A percentile compares a stretch with the other conserved stretches of the same genome.
These are phyloP conservation scores for Aspergillus mulundensis DNA, from an alignment of 495 filamentous ascomycete species.

Conservation along the genomic window DNA sequence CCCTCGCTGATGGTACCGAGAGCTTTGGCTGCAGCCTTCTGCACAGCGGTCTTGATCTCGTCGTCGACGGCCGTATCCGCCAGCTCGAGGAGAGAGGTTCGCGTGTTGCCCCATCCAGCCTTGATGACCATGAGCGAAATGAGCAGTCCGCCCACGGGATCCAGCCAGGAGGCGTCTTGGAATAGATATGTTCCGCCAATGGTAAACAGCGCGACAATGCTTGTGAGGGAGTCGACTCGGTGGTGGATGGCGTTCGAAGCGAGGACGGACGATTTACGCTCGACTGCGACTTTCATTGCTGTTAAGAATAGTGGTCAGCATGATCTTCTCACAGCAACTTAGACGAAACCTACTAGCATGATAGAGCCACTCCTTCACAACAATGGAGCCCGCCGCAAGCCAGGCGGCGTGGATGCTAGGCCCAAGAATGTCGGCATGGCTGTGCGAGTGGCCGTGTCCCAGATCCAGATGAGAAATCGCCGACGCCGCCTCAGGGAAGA, in stretches of 20 bases:
- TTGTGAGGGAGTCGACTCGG: constrained; percentile 90
- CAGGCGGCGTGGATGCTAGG: constrained; percentile 92
- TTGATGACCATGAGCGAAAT: constrained; percentile 91
- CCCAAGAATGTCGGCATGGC: constrained; percentile 55
- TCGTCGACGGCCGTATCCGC: constrained; percentile 84
- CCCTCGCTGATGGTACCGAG: constrained; percentile 42
- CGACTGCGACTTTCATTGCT: constrained; percentile 96
- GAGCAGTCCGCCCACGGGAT: constrained; percentile 88
- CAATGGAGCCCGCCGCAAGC: constrained; percentile 87
- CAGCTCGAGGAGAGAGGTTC: constrained; percentile 75
- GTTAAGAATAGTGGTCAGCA: constrained; percentile 14
- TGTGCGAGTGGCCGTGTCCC: constrained; percentile 58
- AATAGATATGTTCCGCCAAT: constrained; percentile 89
- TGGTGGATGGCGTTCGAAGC: constrained; percentile 96
- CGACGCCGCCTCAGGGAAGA: constrained; percentile 69
- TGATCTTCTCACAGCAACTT: background rate
- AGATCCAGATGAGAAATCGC: constrained; percentile 54
- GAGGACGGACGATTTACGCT: constrained; percentile 92
- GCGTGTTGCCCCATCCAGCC: constrained; percentile 83
- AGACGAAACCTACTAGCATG: constrained; percentile 72
- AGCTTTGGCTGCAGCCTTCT: constrained; percentile 55
- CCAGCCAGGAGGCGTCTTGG: constrained; percentile 79
- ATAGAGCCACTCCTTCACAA: constrained; percentile 95
- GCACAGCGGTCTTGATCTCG: constrained; percentile 70
- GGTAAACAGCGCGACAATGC: constrained; percentile 82